phyloP scores from a whole-genome alignment of 345 rosid species.

The Alliaria petiolata region DNA sequence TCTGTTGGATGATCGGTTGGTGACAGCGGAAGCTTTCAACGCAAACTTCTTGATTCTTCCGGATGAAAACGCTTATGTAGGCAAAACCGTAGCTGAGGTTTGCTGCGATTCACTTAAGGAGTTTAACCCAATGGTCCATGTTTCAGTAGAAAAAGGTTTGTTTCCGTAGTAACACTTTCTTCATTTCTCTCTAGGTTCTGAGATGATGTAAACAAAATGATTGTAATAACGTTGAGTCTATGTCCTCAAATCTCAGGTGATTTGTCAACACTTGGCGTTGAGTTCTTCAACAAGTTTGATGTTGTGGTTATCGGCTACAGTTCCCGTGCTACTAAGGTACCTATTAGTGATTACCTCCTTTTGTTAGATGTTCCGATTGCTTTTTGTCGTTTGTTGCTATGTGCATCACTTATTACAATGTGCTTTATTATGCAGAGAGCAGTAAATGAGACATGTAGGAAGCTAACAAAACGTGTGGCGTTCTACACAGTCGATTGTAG shows the following conservation, averaged over 20 bases:
- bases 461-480: conserved; percentile 67
- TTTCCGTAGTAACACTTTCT: not conserved
- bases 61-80: conserved; percentile 44
- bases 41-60: conserved; percentile 82
- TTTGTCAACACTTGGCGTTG: conserved; percentile 49
- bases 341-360: not conserved
- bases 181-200: not conserved
- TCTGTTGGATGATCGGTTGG: conserved; percentile 64
- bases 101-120: conserved; percentile 80
- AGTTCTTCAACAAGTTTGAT: conserved; percentile 75
- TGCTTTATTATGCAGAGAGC: conserved; percentile 46
- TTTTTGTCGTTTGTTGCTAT: not conserved
- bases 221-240: not conserved
- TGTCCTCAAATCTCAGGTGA: conserved; percentile 50
- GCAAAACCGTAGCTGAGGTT: conserved; percentile 81
- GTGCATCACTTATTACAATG: not conserved
- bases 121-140: conserved; percentile 92
- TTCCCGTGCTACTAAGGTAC: conserved; percentile 56
- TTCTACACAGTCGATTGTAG: conserved; percentile 84
- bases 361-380: not conserved
- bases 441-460: conserved; percentile 77
- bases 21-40: conserved; percentile 48
- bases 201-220: not conserved
- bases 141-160: conserved; percentile 68
- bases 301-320: conserved; percentile 68